Evolutionary conservation across 768 basidiomycete genomes (phyloP).

Genomic region (Lyophyllum semitale): DNA sequence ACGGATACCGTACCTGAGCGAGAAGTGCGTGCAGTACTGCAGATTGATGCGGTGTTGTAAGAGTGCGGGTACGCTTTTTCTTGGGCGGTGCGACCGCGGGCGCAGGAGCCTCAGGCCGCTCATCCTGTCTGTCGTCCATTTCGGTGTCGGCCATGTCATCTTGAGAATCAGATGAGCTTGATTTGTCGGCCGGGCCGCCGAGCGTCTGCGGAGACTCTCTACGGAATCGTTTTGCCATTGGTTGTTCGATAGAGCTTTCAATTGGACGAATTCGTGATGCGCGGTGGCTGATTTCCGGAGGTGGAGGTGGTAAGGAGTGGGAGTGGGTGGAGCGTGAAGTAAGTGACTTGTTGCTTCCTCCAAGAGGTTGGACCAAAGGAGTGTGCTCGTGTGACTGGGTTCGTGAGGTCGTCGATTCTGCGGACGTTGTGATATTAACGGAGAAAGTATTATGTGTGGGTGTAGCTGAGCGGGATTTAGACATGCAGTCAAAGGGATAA

Average conservation of each 20-base stretch:
- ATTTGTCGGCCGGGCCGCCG: constrained; percentile 26
- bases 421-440: constrained; percentile 36
- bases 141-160: constrained; percentile 63
- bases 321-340: constrained; percentile 24
- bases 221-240: constrained; percentile 47
- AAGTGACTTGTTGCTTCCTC: constrained; percentile 26
- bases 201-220: constrained; percentile 31
- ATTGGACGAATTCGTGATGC: constrained; percentile 25
- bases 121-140: constrained; percentile 46
- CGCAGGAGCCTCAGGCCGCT: constrained; percentile 38
- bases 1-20: constrained; percentile 64
- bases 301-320: constrained; percentile 27
- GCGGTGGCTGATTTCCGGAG: constrained; percentile 20
- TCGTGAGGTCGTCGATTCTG: constrained; percentile 45
- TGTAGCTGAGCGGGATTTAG: constrained; percentile 47
- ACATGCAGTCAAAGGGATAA: constrained; percentile 44
- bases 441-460: constrained; percentile 42
- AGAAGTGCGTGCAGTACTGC: constrained; percentile 85
- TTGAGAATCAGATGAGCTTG: constrained; percentile 53
- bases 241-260: constrained; percentile 33
- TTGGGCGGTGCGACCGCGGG: constrained; percentile 53
- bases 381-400: constrained; percentile 37
- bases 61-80: constrained; percentile 81
- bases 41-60: constrained; percentile 88
- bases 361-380: constrained; percentile 22